Percentiles rank a stretch among this genome's conserved stretches.
Conservation (phyloP, 108 stramenopile genomes). For the Conticribra weissflogii region DNA sequence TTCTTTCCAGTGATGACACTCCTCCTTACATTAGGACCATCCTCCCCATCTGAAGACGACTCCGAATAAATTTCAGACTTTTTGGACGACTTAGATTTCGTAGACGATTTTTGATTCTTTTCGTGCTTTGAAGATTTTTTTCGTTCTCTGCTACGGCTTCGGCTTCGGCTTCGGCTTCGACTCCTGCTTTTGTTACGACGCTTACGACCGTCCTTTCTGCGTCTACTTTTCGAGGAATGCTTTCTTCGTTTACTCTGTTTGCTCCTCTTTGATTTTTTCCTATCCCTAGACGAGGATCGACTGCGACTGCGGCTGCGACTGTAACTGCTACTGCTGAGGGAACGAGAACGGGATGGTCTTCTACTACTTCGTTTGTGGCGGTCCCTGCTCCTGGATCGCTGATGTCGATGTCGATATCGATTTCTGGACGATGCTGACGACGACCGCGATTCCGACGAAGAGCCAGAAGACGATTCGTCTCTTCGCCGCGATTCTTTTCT, state of each 20-base stretch:
- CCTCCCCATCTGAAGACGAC: conserved; percentile 27
- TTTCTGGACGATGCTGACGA: conserved; percentile 2
- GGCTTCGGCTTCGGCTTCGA: conserved; percentile 7
- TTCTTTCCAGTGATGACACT: conserved; percentile 83
- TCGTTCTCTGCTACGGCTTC: background rate
- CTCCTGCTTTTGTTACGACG: background rate
- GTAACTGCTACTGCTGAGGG: background rate
- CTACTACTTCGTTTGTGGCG: conserved; percentile 10
- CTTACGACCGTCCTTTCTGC: conserved; percentile 16
- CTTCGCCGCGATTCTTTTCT: background rate
- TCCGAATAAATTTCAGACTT: conserved; percentile 8
- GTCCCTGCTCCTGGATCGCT: conserved; percentile 16
- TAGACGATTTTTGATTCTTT: conserved; percentile 7
- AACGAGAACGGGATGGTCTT: conserved; percentile 14
- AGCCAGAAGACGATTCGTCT: conserved; percentile 3
- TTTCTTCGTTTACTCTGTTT: conserved; percentile 27
- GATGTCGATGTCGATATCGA: conserved; percentile 9
- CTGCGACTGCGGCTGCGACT: conserved; percentile 3
- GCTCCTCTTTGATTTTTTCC: conserved; percentile 15
- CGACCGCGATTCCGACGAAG: background rate
- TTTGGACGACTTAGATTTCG: conserved; percentile 24
- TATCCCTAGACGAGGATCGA: conserved; percentile 8
- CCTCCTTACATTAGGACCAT: conserved; percentile 54
- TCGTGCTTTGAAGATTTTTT: conserved; percentile 14
- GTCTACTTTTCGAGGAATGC: conserved; percentile 16